These are phyloP conservation scores for Mycena vitilis DNA, from an alignment of 768 basidiomycete genomes.

Conservation along the genomic window DNA sequence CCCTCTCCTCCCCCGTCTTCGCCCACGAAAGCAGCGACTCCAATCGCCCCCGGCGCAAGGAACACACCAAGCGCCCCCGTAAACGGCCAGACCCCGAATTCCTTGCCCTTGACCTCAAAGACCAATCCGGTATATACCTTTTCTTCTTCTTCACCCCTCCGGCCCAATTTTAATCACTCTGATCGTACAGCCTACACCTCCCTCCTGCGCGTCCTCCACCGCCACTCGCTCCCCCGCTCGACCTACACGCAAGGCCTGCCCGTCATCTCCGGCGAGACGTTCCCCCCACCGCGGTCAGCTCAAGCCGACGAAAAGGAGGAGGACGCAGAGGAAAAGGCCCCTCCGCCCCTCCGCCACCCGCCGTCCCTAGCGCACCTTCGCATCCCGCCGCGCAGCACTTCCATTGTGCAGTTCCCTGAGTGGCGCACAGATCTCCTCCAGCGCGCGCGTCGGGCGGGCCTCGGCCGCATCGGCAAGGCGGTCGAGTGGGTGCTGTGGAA, in stretches of 20 bases:
- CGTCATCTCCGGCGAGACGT: slow-evolving; percentile 8
- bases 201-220: slow-evolving; percentile 66
- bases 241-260: slow-evolving; percentile 28
- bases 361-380: slow-evolving; percentile 27
- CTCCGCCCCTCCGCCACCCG: slow-evolving; percentile 33
- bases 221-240: slow-evolving; percentile 44
- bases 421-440: slow-evolving; percentile 67
- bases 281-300: neutral
- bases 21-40: slow-evolving; percentile 43
- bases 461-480: slow-evolving; percentile 67
- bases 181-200: slow-evolving; percentile 49
- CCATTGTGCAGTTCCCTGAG: slow-evolving; percentile 70
- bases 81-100: slow-evolving; percentile 48
- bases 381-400: slow-evolving; percentile 16
- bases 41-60: slow-evolving; percentile 20
- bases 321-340: slow-evolving; percentile 16
- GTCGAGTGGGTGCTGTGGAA: slow-evolving; percentile 60
- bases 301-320: slow-evolving; percentile 11
- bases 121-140: slow-evolving; percentile 15
- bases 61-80: slow-evolving; percentile 1
- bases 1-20: slow-evolving; percentile 56
- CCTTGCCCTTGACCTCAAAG: slow-evolving; percentile 61
- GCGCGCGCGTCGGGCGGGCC: slow-evolving; percentile 66
- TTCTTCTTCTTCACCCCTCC: neutral
- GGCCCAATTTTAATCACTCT: neutral